Evolutionary conservation across 306 rosid species (phyloP).

Genomic region (Inga leiocalycina): DNA sequence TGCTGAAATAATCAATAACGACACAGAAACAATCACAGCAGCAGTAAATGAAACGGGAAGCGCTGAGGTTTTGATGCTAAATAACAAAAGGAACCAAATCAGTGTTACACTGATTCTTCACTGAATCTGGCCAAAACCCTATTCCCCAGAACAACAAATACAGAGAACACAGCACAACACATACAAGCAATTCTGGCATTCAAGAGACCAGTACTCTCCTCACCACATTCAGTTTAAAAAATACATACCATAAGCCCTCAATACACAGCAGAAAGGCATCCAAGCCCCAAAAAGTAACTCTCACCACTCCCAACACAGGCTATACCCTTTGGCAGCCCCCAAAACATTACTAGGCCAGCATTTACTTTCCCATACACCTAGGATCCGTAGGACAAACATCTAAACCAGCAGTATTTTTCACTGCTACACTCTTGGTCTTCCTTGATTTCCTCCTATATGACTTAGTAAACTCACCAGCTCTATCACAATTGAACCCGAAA

Average conservation of each 20-base stretch:
- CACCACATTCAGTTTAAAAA: background rate
- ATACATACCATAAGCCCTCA: background rate
- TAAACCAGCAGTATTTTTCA: background rate
- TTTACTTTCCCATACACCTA: background rate
- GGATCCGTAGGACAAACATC: background rate
- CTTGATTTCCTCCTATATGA: background rate
- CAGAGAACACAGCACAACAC: background rate
- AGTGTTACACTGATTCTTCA: no score
- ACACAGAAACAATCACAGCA: no score
- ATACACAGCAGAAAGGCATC: background rate
- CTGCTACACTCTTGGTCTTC: background rate
- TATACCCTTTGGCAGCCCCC: background rate
- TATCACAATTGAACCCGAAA: background rate
- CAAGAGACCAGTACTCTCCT: background rate
- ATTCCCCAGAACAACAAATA: no score
- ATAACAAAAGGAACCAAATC: no score
- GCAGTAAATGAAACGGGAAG: no score
- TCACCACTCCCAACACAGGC: background rate
- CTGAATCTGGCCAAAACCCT: no score
- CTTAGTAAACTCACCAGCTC: background rate
- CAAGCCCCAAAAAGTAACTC: background rate
- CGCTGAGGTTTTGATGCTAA: no score
- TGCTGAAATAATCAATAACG: no score
- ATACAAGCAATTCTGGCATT: background rate
- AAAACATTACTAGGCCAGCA: background rate